Base-by-base conservation (phyloP, 305 asterid genomes). In the Fraxinus latifolia region DNA sequence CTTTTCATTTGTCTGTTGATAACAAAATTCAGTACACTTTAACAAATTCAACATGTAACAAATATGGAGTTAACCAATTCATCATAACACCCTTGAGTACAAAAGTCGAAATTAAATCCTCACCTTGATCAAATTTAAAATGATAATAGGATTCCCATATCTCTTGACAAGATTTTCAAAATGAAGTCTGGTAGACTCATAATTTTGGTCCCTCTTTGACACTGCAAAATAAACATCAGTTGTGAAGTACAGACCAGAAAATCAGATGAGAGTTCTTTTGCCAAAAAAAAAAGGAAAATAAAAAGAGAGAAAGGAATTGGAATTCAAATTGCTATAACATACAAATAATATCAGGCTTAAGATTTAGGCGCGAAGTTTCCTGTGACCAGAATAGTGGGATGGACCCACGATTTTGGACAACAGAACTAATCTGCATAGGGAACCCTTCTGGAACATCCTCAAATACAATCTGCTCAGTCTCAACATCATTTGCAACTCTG, bases 381-480 rank as follows among this genome's bases (percentile, higher is more conserved):
- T 95, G 99, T 65, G 97, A 93, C 99, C 99, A 95, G 91, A 92
- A 95, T 73, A 95, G 95, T 15, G 99, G 99, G 79, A 95, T 95
- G 42, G 99, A 95, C 65, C 99, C 99, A 87, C 99, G 98, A 83
- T 94, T 91, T 90, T 95, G 99, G 80, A 94, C 98, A 82, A 93
- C 94, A 74, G 99, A 95, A 90, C 93, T 94, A 85, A 94, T 89
- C 84, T 94, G 94, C 85, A 88, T 33, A 29, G 95, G 92, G 76
- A 81, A 77, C 74, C 93, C 95, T 85, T 93, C 96, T 34, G 91
- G 87, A 87, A 84, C 91, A 85, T 92, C 94, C 89, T 95, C 98
- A 80, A 87, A 77, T 74, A 95, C 86, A 82, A 95, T 90, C 86
- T 95, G 99, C 87, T 95, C 99, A 9, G 97, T 95, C 90, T 95